Evolutionary conservation across 805 yeast species (phyloP).

Genomic region (Yamadazyma akitaensis): DNA sequence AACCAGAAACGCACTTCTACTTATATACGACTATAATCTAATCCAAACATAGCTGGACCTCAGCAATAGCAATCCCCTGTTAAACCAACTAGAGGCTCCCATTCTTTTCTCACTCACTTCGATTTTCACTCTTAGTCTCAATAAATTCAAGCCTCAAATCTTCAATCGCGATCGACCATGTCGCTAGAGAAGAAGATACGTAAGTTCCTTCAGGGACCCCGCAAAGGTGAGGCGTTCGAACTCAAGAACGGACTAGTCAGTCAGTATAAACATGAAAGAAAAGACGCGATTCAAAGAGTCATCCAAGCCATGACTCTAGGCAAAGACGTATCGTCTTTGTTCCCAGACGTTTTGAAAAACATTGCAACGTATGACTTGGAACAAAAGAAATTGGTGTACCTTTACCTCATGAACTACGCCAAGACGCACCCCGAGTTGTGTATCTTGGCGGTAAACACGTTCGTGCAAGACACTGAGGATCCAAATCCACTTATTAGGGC

Average conservation of each 20-base stretch:
- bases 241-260: conserved; percentile 87
- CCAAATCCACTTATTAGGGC: conserved; percentile 96
- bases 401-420: conserved; percentile 96
- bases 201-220: conserved; percentile 42
- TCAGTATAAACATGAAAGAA: conserved; percentile 90
- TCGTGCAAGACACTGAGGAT: conserved; percentile 91
- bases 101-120: no score
- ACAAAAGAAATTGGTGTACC: conserved; percentile 92
- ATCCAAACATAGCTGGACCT: no score
- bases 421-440: conserved; percentile 94
- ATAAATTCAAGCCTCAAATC: no score
- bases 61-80: no score
- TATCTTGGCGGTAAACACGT: conserved; percentile 94
- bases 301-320: conserved; percentile 98
- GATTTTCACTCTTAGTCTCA: no score
- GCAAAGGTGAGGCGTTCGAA: conserved; percentile 81
- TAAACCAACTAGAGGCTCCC: no score
- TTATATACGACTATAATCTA: no score
- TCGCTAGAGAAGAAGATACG: conserved; percentile 43
- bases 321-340: conserved; percentile 89
- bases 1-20: no score
- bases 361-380: conserved; percentile 95
- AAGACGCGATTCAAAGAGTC: conserved; percentile 94
- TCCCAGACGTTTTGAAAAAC: conserved; percentile 94
- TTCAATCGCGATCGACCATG: conserved; percentile 17